phyloP scores from a whole-genome alignment of 2,329 filamentous ascomycete genomes.

The Aureobasidium leucospermi region DNA sequence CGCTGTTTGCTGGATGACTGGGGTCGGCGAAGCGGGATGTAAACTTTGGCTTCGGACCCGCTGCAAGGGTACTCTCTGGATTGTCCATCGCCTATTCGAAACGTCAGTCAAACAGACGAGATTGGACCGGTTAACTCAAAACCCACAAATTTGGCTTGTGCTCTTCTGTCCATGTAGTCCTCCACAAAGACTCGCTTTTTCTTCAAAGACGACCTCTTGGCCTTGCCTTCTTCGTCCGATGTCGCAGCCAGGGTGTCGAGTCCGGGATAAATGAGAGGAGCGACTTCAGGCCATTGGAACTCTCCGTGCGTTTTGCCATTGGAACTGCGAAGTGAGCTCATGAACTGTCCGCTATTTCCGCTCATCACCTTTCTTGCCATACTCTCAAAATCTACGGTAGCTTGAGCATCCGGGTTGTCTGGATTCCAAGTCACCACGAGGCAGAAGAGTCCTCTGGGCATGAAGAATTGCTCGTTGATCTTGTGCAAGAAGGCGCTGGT shows the following conservation, averaged over 20 bases:
- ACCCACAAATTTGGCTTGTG: conserved; percentile 38
- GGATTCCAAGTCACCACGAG: conserved; percentile 40
- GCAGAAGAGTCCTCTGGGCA: conserved; percentile 48
- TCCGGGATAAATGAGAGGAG: conserved; percentile 41
- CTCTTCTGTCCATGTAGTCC: conserved; percentile 44
- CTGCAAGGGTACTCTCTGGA: background rate
- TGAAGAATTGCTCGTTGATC: conserved; percentile 51
- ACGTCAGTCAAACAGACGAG: background rate
- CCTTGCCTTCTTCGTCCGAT: background rate
- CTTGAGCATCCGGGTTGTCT: conserved; percentile 8
- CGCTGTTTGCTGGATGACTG: conserved; percentile 44
- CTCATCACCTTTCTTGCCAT: conserved; percentile 29
- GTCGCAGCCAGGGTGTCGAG: conserved; percentile 28
- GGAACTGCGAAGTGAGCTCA: conserved; percentile 31
- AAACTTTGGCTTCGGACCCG: conserved; percentile 36
- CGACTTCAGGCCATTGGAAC: conserved; percentile 35
- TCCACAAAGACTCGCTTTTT: conserved; percentile 34
- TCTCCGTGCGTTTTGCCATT: conserved; percentile 35
- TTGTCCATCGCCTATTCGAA: background rate
- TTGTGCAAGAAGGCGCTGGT: conserved; percentile 49
- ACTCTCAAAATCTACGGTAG: conserved; percentile 27
- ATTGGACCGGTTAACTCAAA: conserved; percentile 2
- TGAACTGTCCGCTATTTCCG: conserved; percentile 18
- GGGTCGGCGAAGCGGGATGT: conserved; percentile 45
- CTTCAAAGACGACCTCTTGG: conserved; percentile 23